Conservation (phyloP, 1,284 basidiomycete species). For the Pascua guehoae region DNA sequence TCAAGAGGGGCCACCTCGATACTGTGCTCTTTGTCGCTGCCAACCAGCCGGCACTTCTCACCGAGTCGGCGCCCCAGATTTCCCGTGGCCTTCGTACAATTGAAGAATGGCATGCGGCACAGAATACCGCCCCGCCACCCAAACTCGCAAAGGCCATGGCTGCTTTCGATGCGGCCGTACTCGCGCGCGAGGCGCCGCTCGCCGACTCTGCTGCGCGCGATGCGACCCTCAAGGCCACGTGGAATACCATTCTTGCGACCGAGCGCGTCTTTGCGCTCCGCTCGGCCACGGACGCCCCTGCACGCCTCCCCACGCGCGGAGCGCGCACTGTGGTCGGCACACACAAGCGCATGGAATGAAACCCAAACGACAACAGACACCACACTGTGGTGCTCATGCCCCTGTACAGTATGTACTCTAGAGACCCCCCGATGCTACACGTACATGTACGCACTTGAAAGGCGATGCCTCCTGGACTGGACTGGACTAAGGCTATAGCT, state of each 20-base stretch:
- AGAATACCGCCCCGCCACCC: not conserved
- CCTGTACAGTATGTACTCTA: too few species aligned
- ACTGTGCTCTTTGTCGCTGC: conserved; percentile 30
- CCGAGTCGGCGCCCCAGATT: conserved; percentile 20
- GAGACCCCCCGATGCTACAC: too few species aligned
- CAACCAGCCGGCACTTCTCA: conserved; percentile 21
- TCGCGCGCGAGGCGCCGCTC: conserved; percentile 1
- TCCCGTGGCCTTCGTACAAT: conserved; percentile 20
- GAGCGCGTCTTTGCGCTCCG: conserved; percentile 7
- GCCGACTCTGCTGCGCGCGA: conserved; percentile 6
- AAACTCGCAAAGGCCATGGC: conserved; percentile 12
- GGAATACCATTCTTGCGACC: conserved; percentile 15
- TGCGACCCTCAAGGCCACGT: conserved; percentile 1
- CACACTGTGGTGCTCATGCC: too few species aligned
- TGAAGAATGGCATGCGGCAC: conserved; percentile 11
- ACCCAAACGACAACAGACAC: too few species aligned
- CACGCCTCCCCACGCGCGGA: too few species aligned
- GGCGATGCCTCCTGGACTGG: too few species aligned
- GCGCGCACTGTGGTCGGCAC: too few species aligned
- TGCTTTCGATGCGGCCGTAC: conserved; percentile 5
- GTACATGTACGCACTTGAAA: too few species aligned
- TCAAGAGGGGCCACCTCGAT: conserved; percentile 35
- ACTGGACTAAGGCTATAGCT: too few species aligned
- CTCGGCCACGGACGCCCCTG: too few species aligned
- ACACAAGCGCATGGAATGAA: too few species aligned